Conservation (phyloP, 2,329 filamentous ascomycete genomes). For the Immersiporthe knoxdaviesiana region DNA sequence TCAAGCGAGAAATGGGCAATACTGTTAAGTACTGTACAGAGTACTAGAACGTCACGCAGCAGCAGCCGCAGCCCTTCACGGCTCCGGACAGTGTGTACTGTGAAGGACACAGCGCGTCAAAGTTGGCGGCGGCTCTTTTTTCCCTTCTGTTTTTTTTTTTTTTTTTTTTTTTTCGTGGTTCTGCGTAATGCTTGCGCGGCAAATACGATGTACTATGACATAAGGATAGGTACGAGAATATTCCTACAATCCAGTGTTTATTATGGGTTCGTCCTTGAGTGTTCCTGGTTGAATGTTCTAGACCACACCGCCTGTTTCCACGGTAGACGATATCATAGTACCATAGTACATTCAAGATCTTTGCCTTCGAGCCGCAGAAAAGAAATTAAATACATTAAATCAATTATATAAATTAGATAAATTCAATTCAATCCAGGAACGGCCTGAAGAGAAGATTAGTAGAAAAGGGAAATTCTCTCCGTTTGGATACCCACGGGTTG, state of each 20-base stretch:
- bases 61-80: not conserved
- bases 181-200: constrained; percentile 2
- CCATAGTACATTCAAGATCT: too few species aligned
- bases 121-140: not conserved
- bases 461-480: not conserved
- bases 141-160: too few species aligned
- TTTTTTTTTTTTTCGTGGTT: too few species aligned
- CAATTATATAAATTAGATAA: too few species aligned
- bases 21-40: too few species aligned
- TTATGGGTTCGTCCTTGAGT: not conserved
- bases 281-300: too few species aligned
- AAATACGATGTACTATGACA: not conserved
- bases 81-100: not conserved
- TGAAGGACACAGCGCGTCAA: not conserved
- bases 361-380: not conserved
- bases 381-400: too few species aligned
- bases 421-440: not conserved
- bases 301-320: not conserved
- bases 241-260: not conserved
- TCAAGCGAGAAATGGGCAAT: not conserved
- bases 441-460: not conserved
- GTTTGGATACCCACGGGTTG: not conserved
- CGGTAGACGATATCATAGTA: too few species aligned
- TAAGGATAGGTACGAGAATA: not conserved
- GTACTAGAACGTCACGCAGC: too few species aligned